Percentiles rank a stretch among this genome's conserved stretches.
Evolutionary conservation across 169 alveolate genomes (phyloP).

Genomic region (Plasmodium gallinaceum): DNA sequence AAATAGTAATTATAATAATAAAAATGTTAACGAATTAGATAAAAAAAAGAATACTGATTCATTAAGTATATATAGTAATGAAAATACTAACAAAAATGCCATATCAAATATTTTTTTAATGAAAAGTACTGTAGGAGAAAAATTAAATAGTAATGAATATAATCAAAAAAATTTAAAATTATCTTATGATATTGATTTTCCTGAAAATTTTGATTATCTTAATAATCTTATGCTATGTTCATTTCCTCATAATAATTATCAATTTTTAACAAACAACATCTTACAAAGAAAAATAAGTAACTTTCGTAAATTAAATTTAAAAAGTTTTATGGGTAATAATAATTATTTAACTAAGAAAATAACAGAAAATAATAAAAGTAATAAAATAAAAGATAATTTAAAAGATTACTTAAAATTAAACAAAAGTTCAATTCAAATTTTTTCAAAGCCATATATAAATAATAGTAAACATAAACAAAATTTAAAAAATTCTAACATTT

Average conservation of each 20-base stretch:
- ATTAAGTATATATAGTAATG: conserved; percentile 9
- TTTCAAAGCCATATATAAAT: conserved; percentile 22
- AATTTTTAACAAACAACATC: conserved; percentile 9
- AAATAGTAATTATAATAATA: too few relatives aligned
- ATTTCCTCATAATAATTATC: conserved; percentile 18
- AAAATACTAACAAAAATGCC: not conserved
- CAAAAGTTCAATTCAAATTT: conserved; percentile 26
- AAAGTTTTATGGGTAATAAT: not conserved
- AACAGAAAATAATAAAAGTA: not conserved
- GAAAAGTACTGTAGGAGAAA: not conserved
- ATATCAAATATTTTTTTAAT: not conserved
- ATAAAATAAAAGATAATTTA: not conserved
- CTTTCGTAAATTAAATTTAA: not conserved
- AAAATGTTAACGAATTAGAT: not conserved
- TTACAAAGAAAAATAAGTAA: not conserved
- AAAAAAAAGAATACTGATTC: not conserved
- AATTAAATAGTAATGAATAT: not conserved
- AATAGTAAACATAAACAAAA: conserved; percentile 1
- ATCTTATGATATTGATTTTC: too few relatives aligned
- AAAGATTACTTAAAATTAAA: conserved; percentile 23
- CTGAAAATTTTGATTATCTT: not conserved
- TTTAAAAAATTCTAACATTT: not conserved
- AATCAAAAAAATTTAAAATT: not conserved
- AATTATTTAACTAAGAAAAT: not conserved
- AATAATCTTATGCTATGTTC: conserved; percentile 21